Base-by-base conservation (phyloP, 345 rosid genomes). In the Linum usitatissimum region DNA sequence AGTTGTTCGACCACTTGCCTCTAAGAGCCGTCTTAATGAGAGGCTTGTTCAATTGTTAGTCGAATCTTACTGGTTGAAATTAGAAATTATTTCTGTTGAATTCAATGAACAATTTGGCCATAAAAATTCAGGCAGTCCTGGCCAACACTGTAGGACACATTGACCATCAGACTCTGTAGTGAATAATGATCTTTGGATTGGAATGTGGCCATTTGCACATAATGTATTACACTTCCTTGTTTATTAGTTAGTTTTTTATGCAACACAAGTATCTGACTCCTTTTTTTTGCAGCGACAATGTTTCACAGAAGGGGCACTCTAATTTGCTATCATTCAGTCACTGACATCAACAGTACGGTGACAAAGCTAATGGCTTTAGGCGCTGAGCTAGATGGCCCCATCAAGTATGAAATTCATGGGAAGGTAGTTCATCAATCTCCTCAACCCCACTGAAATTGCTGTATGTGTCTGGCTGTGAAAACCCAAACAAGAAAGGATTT, bases 401-500 rank as follows among this genome's bases (percentile, higher is more conserved):
- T 93, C 83, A 93, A 90, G 68, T 76, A 90, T 62, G 94, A 93
- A 75, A 80, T 90, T 73, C 91, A 90, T 39, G 97, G 99, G 70
- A 93, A 90, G 94, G 96, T 90, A 76, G 38, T n/a, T 53, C 39
- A 19, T 36, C 34, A 60, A 42, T 12, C 30, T 31, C 30, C 67
- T 67, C 23, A 42, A 3, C 1, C 45, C 2, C 55, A 15, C 60
- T 20, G 55, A 59, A 23, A n/a, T 28, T 36, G 30, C 19, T 17
- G 12, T n/a, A 19, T 34, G 31, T 38, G 48, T 64, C 13, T 23
- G 17, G 9, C 34, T 55, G 8, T 4, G 21, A 56, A 21, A 58
- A 57, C 64, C 28, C 28, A 15, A 42, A 20, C 45, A 23, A 59
- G 23, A 60, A 0, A 17, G 31, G 20, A 53, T 23, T 30, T 64